Base-by-base conservation (phyloP, 2,329 filamentous ascomycete species). In the Sporothrix schenckii region DNA sequence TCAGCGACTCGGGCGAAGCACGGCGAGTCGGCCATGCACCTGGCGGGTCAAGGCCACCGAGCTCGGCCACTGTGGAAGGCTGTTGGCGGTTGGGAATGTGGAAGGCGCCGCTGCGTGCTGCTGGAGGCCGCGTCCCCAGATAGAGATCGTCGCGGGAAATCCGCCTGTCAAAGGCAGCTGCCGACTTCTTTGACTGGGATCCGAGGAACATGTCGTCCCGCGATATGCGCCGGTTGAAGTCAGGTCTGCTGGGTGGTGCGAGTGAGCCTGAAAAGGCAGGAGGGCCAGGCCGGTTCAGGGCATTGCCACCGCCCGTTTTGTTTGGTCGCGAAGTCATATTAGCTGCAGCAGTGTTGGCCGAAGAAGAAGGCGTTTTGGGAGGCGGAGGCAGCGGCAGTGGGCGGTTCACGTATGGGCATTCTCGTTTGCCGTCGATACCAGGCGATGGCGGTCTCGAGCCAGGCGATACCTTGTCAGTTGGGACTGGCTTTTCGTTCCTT, bases 101-200 rank as follows among this genome's bases (percentile, higher is more conserved):
- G 68, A 81, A 79, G 61, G 77, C 80, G 65, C 75, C 75, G 70
- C 74, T 79, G 61, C 54, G 70, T 61, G 75, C 75, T 49, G 71
- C 58, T 41, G 53, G 5, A 3, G 68, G 47, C 19, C 56, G 53
- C 41, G 41, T 76, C 50, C 73, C 75, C 61, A 80, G 73, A 60
- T 78, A 78, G 52, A 82, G 75, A 70, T 83, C 81, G 74, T 83
- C 81, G 73, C 78, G 81, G 7, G 83, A 85, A 49, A 82, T 77
- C 69, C 82, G 58, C 56, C 56, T 68, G 71, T 72, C 66, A 47
- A 58, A 65, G 14, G 67, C 16, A 27, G 54, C 53, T 14, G 66
- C 50, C 19, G 58, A n/a, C 16, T 30, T 65, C 14, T 56, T 58
- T 30, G 49, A 44, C 7, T 63, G 49, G 24, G 58, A 75, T 58